Evolutionary conservation across 495 filamentous ascomycete species (phyloP), one percentile per base, ranked within the genome.

Genomic region (Lentithecium fluviatile): DNA sequence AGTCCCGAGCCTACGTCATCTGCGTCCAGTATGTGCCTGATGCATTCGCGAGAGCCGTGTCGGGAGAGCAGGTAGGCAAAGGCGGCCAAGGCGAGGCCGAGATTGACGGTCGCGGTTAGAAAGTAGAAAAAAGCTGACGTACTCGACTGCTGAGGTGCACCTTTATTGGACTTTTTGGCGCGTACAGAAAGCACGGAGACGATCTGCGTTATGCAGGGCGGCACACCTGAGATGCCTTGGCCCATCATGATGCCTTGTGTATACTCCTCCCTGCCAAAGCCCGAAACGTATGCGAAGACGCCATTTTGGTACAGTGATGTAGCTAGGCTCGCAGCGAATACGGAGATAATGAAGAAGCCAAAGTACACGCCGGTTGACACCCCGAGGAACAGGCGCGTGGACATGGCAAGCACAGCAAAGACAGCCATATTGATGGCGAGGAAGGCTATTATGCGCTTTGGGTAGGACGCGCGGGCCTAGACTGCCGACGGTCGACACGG

Each of bases 211-310:
- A 96, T 81, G 43, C 88, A 88, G 0, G 94, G 95, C 13, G 97
- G 78, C 3, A 98, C 92, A 32, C 94, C 94, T 1, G 94, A 91
- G 7, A 97, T 78, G 15, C 85, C 95, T 71, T 98, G 94, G 7
- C 94, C 94, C 23, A 85, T 85, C 95, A 98, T 97, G 72, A 97
- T 91, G 19, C 87, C 94, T 72, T 97, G 92, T 50, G 88, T 96
- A 75, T 96, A 97, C 66, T 90, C 85, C 15, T 87, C 82, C 50
- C 87, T 74, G n/a, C 85, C 90, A 64, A 96, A 96, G 26, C 87
- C 86, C 6, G 90, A 82, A 12, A 89, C 91, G 68, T 91, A 97
- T 7, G 95, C 88, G 72, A 97, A 97, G 38, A 92, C 83, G 47
- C 95, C 94, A 71, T 97, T 97, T 75, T 97, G 94, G 70, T 87